These are phyloP conservation scores for Botrytis elliptica DNA, from an alignment of 2,329 filamentous ascomycete genomes.

Conservation along the genomic window DNA sequence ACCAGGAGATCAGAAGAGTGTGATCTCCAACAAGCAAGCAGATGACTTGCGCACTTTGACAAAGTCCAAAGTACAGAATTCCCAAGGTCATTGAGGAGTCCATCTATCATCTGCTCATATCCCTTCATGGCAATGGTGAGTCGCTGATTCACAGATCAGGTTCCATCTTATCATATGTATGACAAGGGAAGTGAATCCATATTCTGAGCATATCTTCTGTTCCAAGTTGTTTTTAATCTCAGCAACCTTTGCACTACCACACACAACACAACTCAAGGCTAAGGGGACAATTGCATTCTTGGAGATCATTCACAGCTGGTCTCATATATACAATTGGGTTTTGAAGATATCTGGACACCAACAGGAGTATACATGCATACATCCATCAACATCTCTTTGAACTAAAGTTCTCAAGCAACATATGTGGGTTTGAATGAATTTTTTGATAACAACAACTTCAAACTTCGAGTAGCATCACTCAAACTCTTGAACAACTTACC, in stretches of 20 bases:
- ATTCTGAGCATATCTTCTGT: neutral
- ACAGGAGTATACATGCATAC: neutral
- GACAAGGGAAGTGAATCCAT: neutral
- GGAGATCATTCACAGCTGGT: neutral
- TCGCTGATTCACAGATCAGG: neutral
- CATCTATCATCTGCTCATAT: neutral
- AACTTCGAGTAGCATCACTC: neutral
- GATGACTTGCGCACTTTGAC: neutral
- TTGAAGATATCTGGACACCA: neutral
- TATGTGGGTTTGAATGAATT: neutral
- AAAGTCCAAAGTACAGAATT: neutral
- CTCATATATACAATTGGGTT: neutral
- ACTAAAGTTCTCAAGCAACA: neutral
- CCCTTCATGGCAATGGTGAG: neutral
- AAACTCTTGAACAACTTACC: neutral
- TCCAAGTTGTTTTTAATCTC: neutral
- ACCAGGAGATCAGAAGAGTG: neutral
- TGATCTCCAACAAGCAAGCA: neutral
- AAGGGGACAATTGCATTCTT: neutral
- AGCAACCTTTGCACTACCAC: neutral
- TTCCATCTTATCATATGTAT: neutral
- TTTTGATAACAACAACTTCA: neutral
- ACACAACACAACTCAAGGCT: neutral
- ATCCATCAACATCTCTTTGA: neutral
- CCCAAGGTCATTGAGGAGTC: neutral